phyloP scores from a whole-genome alignment of 140 eudicot species.

The Flaveria floridana region DNA sequence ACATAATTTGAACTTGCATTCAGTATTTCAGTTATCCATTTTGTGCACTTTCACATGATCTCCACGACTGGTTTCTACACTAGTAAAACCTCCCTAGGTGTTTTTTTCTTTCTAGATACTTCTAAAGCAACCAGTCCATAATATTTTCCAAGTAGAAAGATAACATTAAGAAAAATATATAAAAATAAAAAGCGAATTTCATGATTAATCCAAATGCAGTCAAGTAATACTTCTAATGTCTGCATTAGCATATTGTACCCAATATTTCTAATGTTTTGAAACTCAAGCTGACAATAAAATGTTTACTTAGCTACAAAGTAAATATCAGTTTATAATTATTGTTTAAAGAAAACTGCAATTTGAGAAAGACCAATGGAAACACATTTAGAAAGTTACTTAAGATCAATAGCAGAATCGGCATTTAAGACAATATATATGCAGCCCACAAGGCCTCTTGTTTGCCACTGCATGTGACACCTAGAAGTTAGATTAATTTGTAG shows the following conservation, averaged over 20 bases:
- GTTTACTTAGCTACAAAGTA: slow-evolving; percentile 3
- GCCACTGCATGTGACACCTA: neutral
- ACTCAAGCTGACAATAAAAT: neutral
- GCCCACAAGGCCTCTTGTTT: neutral
- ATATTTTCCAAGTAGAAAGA: neutral
- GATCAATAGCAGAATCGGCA: slow-evolving; percentile 7
- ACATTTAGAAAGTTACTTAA: neutral
- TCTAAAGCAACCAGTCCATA: neutral
- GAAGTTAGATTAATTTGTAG: neutral
- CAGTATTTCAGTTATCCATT: neutral
- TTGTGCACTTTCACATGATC: slow-evolving; percentile 1
- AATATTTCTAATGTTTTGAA: neutral
- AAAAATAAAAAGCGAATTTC: neutral
- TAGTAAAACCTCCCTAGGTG: slow-evolving; percentile 2
- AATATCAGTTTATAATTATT: slow-evolving; percentile 2
- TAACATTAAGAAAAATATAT: neutral
- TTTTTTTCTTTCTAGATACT: slow-evolving; percentile 6
- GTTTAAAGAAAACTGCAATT: slow-evolving; percentile 1
- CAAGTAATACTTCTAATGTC: neutral
- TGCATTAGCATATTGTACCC: neutral
- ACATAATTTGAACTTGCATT: neutral
- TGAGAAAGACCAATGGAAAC: neutral
- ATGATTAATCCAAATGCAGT: neutral
- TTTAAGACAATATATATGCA: neutral
- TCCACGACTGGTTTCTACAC: neutral